Evolutionary conservation across 202 grass and related monocot species (phyloP), one percentile per base, ranked within the genome.

Genomic region (Panicum virgatum): DNA sequence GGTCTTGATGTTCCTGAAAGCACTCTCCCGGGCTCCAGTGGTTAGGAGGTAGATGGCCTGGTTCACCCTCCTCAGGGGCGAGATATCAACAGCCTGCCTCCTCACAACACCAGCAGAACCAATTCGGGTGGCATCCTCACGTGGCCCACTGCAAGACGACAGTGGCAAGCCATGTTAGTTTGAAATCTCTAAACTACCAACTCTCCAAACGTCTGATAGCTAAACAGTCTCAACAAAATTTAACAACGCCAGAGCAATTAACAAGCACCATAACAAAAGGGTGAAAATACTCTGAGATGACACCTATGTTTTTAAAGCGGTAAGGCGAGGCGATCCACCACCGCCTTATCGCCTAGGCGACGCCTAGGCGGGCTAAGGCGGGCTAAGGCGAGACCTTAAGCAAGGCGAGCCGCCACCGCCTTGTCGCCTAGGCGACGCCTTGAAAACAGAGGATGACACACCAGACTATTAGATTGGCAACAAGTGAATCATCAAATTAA

Each of bases 11-110:
- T 91, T 94, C 83, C 92, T 77, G 66, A 94, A 94, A 16, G 89
- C 89, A 5, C 89, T 91, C 81, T 94, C 92, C 66, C 92, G 80
- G 30, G 92, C 89, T 62, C 92, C 89, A 75, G 92, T 94, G 15
- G 88, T 94, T 34, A 94, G 70, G 44, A 94, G 92, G 81, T 94
- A 94, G 59, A 94, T 94, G 32, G 88, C 91, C 79, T 90, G 88
- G 83, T 93, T 93, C 34, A 93, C 91, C 62, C 88, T 83, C 67
- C 91, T 86, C 26, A 93, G 51, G 11, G 91, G 91, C 0, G 91
- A 93, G 70, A 93, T 93, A 93, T 93, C 91, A 39, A 93, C 88
- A 9, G 88, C 91, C 72, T 93, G 91, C 19, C 91, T 87, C 53
- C 91, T 90, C 53, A 93, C 91, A 69, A 90, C 88, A 62, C 91